Conservation (phyloP, 139 green algal species). For the Diplosphaera chodatii region DNA sequence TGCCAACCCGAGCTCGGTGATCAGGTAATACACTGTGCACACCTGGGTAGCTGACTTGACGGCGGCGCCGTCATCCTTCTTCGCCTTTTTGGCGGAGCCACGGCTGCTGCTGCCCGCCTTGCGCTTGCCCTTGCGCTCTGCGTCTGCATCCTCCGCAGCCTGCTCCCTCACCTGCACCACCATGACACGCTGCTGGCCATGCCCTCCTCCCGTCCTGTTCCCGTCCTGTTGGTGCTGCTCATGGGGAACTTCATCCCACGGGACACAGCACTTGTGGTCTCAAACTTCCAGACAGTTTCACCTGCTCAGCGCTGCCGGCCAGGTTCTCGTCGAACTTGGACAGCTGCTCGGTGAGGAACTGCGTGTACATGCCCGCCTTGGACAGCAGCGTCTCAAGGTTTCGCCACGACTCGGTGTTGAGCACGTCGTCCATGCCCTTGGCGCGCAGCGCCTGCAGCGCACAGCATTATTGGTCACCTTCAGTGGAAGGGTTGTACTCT, state of each 20-base stretch:
- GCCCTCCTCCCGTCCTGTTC: too few relatives aligned
- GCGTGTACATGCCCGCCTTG: slow-evolving; percentile 72
- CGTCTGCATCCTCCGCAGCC: slow-evolving; percentile 9
- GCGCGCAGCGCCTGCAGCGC: background rate
- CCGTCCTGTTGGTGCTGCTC: too few relatives aligned
- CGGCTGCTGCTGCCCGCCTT: slow-evolving; percentile 16
- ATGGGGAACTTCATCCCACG: too few relatives aligned
- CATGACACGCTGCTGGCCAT: too few relatives aligned
- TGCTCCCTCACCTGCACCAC: slow-evolving; percentile 3
- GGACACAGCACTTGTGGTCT: too few relatives aligned
- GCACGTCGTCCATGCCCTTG: background rate
- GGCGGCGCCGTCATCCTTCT: slow-evolving; percentile 12
- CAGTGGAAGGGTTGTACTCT: too few relatives aligned
- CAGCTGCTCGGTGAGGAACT: slow-evolving; percentile 84
- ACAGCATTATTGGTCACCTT: too few relatives aligned
- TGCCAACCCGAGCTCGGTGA: too few relatives aligned
- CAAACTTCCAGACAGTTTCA: too few relatives aligned
- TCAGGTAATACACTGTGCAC: too few relatives aligned
- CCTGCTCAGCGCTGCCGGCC: background rate
- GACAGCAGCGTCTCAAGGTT: slow-evolving; percentile 73
- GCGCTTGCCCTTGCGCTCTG: slow-evolving; percentile 11
- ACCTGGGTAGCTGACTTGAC: slow-evolving; percentile 1
- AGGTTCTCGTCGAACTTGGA: slow-evolving; percentile 23
- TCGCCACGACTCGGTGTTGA: background rate
- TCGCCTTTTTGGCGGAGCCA: slow-evolving; percentile 21